Evolutionary conservation across 108 stramenopile species (phyloP), one percentile per base, ranked within the genome.

Genomic region (Discostella stelligeroides): DNA sequence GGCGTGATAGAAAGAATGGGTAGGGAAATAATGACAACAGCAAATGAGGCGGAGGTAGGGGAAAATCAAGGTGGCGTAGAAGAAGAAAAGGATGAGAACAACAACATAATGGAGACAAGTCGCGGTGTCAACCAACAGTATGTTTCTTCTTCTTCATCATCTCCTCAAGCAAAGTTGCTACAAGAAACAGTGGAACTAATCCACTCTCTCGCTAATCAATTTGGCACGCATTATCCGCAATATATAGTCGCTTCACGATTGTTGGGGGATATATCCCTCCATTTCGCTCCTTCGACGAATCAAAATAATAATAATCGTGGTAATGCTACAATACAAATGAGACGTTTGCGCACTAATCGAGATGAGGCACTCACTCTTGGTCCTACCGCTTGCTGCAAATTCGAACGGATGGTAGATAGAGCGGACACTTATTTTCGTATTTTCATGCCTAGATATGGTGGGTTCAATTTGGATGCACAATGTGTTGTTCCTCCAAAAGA

Each of bases 391-490:
- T 77, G 63, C 42, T 54, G 51, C 18, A 40, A 41, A 29, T 29
- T 77, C 23, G 68, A 70, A 38, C 34, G 58, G 30, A 70, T 78
- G 64, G 50, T 78, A 43, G 64, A 61, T 13, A 66, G 48, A 42
- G 77, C 63, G 27, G 70, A 78, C 15, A 25, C 53, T 13, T 78
- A 59, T 54, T 71, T 78, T 53, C 64, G 60, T 34, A 20, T 66
- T 0, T 66, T 78, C 38, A 51, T 78, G 0, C 77, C 77, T 15
- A 78, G 77, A 66, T 78, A 57, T 66, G 77, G 77, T 21, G 77
- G 77, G n/a, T 78, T 78, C 9, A 66, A 66, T 25, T n/a, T n/a
- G n/a, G n/a, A n/a, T n/a, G n/a, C n/a, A n/a, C n/a, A n/a, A n/a
- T n/a, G n/a, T n/a, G n/a, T n/a, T n/a, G n/a, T n/a, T n/a, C n/a